Percentiles rank a stretch among this genome's conserved stretches.
Conservation (phyloP, 148 eudicot species). For the Hydrangea macrophylla region DNA sequence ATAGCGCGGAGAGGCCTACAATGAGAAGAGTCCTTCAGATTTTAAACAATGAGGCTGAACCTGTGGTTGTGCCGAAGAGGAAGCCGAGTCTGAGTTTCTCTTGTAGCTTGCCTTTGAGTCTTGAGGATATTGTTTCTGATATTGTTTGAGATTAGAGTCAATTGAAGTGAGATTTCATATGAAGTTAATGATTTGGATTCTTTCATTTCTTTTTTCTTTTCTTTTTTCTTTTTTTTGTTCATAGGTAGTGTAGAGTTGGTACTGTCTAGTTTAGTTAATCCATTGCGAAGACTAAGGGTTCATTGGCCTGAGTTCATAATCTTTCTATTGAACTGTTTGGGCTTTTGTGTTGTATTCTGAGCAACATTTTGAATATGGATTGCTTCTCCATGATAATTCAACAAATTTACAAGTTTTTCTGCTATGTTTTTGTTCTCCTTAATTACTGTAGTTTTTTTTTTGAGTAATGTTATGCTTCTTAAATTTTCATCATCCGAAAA, state of each 20-base stretch:
- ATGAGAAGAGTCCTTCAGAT: constrained; percentile 86
- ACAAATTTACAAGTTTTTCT: not conserved
- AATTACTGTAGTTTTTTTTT: too few species aligned
- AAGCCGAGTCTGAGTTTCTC: constrained; percentile 69
- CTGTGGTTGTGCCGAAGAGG: constrained; percentile 43
- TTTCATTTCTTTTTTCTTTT: not conserved
- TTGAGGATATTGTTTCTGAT: constrained; percentile 62
- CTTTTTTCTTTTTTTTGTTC: too few species aligned
- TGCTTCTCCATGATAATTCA: not conserved
- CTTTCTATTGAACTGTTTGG: constrained; percentile 18
- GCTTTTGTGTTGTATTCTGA: constrained; percentile 1
- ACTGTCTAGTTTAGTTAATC: not conserved
- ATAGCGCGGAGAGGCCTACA: constrained; percentile 56
- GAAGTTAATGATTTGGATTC: not conserved
- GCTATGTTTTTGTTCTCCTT: too few species aligned
- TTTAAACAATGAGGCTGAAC: constrained; percentile 51
- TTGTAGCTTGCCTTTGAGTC: constrained; percentile 48
- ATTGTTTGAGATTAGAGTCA: constrained; percentile 30
- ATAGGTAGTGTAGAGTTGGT: not conserved
- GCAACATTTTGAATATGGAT: not conserved
- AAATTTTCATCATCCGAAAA: too few species aligned
- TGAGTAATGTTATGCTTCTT: too few species aligned
- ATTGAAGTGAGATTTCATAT: constrained; percentile 7
- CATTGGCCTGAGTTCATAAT: constrained; percentile 18
- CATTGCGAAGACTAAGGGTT: constrained; percentile 4